These are phyloP conservation scores for Alternaria consortialis DNA, from an alignment of 2,329 filamentous ascomycete genomes.

Conservation along the genomic window DNA sequence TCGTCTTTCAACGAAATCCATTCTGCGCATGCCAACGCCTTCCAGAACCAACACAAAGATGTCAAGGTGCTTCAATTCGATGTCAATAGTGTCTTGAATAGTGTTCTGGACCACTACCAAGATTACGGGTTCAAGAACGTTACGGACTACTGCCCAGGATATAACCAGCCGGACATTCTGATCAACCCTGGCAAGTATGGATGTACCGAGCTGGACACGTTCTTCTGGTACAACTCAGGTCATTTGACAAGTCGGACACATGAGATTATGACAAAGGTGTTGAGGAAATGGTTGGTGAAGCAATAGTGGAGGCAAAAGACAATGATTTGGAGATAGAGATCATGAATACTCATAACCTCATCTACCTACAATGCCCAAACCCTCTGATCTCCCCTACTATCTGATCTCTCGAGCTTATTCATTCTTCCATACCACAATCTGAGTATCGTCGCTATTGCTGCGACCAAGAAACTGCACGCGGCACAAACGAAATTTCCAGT, in stretches of 20 bases:
- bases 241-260: constrained; percentile 58
- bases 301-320: constrained; percentile 8
- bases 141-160: constrained; percentile 57
- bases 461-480: constrained; percentile 2
- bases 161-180: constrained; percentile 58
- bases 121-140: constrained; percentile 58
- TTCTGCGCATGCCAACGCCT: constrained; percentile 43
- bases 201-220: constrained; percentile 55
- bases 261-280: constrained; percentile 46
- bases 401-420: constrained; percentile 7
- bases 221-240: constrained; percentile 61
- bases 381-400: constrained; percentile 5
- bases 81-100: constrained; percentile 54
- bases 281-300: constrained; percentile 30
- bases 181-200: constrained; percentile 57
- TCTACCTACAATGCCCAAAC: constrained; percentile 6
- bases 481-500: constrained; percentile 6
- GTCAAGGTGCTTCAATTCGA: constrained; percentile 57
- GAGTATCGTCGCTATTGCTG: constrained; percentile 3
- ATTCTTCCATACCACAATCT: constrained; percentile 8
- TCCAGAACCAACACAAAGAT: constrained; percentile 44
- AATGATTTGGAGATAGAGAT: background rate
- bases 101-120: constrained; percentile 54
- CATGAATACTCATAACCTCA: background rate
- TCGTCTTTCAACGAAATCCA: constrained; percentile 57